A percentile compares a stretch with the other conserved stretches of the same genome.
Conservation (phyloP, 345 rosid genomes). For the Eutrema japonicum region DNA sequence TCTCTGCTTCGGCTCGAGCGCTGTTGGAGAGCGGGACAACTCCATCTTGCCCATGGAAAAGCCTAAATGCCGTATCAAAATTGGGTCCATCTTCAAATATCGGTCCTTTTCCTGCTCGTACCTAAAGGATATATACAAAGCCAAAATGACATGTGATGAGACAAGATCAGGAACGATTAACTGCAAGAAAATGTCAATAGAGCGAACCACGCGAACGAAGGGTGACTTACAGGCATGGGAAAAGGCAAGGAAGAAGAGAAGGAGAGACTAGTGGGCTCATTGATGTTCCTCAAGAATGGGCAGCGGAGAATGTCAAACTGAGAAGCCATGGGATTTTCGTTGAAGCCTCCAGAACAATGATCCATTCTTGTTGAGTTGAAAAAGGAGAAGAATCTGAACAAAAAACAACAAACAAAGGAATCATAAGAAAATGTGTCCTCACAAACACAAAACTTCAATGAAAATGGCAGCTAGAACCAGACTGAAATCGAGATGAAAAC, state of each 20-base stretch:
- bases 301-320: constrained; percentile 67
- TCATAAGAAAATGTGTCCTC: constrained; percentile 2
- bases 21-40: constrained; percentile 88
- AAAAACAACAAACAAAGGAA: constrained; percentile 9
- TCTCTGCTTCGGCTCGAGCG: constrained; percentile 47
- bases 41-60: constrained; percentile 93
- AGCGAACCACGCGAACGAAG: background rate
- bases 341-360: constrained; percentile 54
- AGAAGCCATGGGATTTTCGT: constrained; percentile 58
- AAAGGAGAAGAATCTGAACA: constrained; percentile 34
- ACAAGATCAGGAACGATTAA: background rate
- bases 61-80: constrained; percentile 89
- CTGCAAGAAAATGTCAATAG: background rate
- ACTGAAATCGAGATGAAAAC: background rate
- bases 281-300: constrained; percentile 95
- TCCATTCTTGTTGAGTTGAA: constrained; percentile 52
- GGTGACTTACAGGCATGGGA: constrained; percentile 71
- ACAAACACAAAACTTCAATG: background rate
- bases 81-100: constrained; percentile 98
- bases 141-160: constrained; percentile 3
- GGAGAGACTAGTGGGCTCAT: constrained; percentile 91
- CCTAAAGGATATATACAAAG: constrained; percentile 41
- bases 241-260: constrained; percentile 68
- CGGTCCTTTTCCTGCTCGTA: constrained; percentile 73
- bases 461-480: constrained; percentile 14